Conservation (phyloP, 495 filamentous ascomycete genomes). For the Rostrohypoxylon terebratum region DNA sequence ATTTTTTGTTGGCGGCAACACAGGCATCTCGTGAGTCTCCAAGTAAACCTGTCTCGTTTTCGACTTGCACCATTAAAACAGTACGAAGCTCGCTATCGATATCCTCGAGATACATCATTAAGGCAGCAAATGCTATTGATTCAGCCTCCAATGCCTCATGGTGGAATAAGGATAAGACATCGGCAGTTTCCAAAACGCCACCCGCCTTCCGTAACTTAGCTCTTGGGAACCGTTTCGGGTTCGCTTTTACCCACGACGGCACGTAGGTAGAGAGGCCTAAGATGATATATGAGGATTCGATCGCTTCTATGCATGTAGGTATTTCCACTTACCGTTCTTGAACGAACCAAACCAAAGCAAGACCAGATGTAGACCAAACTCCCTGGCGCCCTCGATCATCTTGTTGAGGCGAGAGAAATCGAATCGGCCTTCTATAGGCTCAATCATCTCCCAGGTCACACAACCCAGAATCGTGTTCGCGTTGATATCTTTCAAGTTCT, state of each 20-base stretch:
- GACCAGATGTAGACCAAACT: not conserved
- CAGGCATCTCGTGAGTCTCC: constrained; percentile 1
- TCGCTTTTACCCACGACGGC: not conserved
- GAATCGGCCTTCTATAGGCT: not conserved
- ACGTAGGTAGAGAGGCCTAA: constrained; percentile 2
- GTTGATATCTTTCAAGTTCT: not conserved
- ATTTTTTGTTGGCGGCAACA: not conserved
- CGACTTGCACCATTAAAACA: not conserved
- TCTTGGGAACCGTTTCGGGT: not conserved
- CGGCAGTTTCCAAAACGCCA: not conserved
- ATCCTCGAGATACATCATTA: not conserved
- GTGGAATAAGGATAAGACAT: not conserved
- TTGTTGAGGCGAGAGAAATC: not conserved
- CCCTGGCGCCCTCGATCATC: not conserved
- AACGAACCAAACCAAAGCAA: not conserved
- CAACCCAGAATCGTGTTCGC: not conserved
- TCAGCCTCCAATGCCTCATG: not conserved
- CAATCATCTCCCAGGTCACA: constrained; percentile 3
- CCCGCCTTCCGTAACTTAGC: not conserved
- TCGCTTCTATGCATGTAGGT: not conserved
- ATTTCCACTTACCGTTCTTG: not conserved
- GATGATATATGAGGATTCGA: not conserved
- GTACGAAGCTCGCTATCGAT: not conserved
- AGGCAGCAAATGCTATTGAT: not conserved
- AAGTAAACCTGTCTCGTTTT: not conserved